A percentile compares a stretch with the other conserved stretches of the same genome.
Conservation (phyloP, 371 early-diverging fungal species). For the Syncephalastrum sp. region DNA sequence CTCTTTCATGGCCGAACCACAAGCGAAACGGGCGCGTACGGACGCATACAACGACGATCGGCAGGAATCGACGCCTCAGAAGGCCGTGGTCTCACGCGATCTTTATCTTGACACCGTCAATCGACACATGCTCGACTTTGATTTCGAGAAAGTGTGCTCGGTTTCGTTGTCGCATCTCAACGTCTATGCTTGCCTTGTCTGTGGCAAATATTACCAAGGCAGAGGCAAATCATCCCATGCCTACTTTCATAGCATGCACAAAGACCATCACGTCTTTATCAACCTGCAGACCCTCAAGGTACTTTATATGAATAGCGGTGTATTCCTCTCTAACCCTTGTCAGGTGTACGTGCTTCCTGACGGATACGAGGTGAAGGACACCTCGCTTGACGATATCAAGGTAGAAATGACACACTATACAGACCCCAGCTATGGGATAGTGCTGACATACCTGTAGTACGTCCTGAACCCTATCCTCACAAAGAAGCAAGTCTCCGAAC, state of each 20-base stretch:
- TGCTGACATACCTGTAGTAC: constrained; percentile 47
- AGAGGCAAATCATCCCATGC: constrained; percentile 91
- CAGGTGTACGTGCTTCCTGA: constrained; percentile 93
- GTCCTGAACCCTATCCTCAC: constrained; percentile 85
- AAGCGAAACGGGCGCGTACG: constrained; percentile 32
- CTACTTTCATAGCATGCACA: constrained; percentile 92
- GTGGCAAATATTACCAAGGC: constrained; percentile 97
- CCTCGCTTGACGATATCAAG: constrained; percentile 91
- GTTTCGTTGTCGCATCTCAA: constrained; percentile 92
- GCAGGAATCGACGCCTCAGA: constrained; percentile 2
- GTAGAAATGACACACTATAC: constrained; percentile 27
- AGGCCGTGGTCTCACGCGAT: constrained; percentile 35
- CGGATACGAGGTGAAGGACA: constrained; percentile 86
- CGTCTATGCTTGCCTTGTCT: constrained; percentile 96
- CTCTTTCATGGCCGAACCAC: constrained; percentile 20
- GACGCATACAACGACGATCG: constrained; percentile 8
- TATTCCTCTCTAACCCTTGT: no score
- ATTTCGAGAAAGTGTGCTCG: constrained; percentile 96
- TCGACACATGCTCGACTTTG: constrained; percentile 94
- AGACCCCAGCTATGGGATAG: background rate
- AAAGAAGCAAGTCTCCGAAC: constrained; percentile 58
- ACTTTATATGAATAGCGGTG: background rate
- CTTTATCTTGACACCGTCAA: constrained; percentile 71
- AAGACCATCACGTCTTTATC: constrained; percentile 96
- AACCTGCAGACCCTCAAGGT: constrained; percentile 87